Percentiles rank a stretch among this genome's conserved stretches.
Conservation (phyloP, 129 eudicot species). For the Heracleum sosnowskyi region DNA sequence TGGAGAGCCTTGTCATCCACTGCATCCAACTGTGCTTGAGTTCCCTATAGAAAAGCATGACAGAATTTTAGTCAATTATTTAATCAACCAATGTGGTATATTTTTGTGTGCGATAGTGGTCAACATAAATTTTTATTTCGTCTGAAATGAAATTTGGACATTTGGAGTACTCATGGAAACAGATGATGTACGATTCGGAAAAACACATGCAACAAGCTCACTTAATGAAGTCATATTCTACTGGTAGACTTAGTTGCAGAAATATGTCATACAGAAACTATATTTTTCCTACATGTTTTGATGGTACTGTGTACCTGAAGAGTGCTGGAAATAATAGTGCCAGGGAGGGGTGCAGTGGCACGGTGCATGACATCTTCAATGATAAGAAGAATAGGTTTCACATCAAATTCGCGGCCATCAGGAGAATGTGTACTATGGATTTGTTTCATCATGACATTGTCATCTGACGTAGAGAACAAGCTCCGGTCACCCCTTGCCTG, state of each 20-base stretch:
- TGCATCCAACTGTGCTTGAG: constrained; percentile 41
- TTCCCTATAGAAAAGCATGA: constrained; percentile 23
- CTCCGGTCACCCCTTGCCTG: constrained; percentile 38
- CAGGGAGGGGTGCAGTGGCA: constrained; percentile 28
- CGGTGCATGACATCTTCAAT: constrained; percentile 65
- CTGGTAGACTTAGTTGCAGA: not conserved
- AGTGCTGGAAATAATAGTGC: constrained; percentile 1
- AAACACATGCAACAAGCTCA: not conserved
- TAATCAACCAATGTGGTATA: not conserved
- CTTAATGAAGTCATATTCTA: not conserved
- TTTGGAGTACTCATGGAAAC: not conserved
- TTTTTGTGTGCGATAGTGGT: not conserved
- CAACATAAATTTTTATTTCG: no score
- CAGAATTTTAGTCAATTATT: not conserved
- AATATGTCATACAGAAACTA: not conserved
- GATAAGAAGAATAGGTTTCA: constrained; percentile 53
- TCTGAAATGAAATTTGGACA: no score
- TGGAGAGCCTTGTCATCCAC: constrained; percentile 37
- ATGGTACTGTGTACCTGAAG: constrained; percentile 13
- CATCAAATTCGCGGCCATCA: constrained; percentile 51
- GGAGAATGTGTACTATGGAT: constrained; percentile 57
- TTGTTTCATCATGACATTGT: constrained; percentile 67
- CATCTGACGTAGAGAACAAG: constrained; percentile 54
- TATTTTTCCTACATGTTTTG: not conserved
- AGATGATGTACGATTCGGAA: not conserved